phyloP scores from a whole-genome alignment of 2,329 filamentous ascomycete genomes.

The Metarhizium album region DNA sequence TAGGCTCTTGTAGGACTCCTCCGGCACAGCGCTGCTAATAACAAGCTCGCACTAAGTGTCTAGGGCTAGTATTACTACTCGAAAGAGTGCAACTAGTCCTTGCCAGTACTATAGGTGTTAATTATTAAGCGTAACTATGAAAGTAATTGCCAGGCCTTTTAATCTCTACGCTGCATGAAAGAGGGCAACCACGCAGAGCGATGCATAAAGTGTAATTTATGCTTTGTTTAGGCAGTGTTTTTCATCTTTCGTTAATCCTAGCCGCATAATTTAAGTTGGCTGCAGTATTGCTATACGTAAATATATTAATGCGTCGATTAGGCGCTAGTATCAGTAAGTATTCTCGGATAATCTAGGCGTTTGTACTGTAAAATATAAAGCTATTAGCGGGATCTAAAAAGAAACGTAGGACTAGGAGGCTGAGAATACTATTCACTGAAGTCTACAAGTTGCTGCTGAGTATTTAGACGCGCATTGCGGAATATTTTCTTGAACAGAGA shows the following conservation, averaged over 20 bases:
- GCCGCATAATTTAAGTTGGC: background rate
- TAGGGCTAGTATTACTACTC: too few species aligned
- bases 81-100: too few species aligned
- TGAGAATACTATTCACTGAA: background rate
- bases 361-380: background rate
- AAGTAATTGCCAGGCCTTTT: conserved; percentile 10
- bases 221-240: background rate
- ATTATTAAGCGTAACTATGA: too few species aligned
- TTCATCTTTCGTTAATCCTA: background rate
- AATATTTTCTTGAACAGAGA: background rate
- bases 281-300: conserved; percentile 6
- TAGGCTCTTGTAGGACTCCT: too few species aligned
- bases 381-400: background rate
- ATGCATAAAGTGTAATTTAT: conserved; percentile 12
- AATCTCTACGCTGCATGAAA: conserved; percentile 12
- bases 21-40: too few species aligned
- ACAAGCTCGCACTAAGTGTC: too few species aligned
- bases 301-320: conserved; percentile 7
- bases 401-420: background rate
- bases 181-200: conserved; percentile 7
- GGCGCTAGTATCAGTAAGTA: background rate
- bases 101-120: too few species aligned
- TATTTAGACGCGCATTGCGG: background rate
- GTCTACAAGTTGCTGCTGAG: background rate
- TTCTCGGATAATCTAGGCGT: background rate